Percentiles rank a stretch among this genome's conserved stretches.
phyloP scores from a whole-genome alignment of 305 asterid species.

The Fraxinus ornus region DNA sequence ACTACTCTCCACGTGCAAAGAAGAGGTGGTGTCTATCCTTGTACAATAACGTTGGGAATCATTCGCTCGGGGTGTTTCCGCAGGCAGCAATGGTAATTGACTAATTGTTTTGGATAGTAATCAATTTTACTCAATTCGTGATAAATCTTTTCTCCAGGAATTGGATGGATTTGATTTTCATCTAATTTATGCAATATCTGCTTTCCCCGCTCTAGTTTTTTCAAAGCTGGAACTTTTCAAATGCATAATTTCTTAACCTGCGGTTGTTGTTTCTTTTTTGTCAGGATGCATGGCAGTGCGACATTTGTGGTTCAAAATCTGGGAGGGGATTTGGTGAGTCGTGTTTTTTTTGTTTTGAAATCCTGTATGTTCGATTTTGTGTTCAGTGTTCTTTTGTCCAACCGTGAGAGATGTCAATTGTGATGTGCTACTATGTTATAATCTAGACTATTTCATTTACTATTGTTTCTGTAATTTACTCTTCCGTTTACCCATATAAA shows the following conservation, averaged over 20 bases:
- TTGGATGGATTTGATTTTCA: not conserved
- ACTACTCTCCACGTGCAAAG: slow-evolving; percentile 91
- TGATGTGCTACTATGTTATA: slow-evolving; percentile 1
- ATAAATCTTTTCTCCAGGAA: slow-evolving; percentile 10
- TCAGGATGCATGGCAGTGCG: slow-evolving; percentile 97
- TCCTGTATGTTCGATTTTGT: slow-evolving; percentile 10
- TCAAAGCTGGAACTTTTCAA: not conserved
- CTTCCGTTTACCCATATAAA: not conserved
- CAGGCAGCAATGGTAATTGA: slow-evolving; percentile 82
- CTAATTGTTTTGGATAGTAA: slow-evolving; percentile 21
- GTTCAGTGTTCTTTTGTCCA: not conserved
- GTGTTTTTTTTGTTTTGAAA: not conserved
- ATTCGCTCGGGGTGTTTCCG: slow-evolving; percentile 83
- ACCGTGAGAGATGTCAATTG: not conserved
- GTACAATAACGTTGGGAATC: slow-evolving; percentile 83
- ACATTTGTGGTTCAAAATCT: slow-evolving; percentile 88
- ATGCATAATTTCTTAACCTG: slow-evolving; percentile 13
- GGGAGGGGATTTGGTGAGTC: slow-evolving; percentile 97
- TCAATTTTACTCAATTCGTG: not conserved
- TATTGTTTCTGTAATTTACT: slow-evolving; percentile 17
- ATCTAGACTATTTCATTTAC: not conserved
- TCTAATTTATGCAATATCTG: slow-evolving; percentile 4
- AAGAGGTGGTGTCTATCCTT: slow-evolving; percentile 92
- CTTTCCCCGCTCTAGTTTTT: slow-evolving; percentile 1
- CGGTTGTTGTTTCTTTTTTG: slow-evolving; percentile 25